Evolutionary conservation across 441 rosid genomes (phyloP).

Genomic region (Gossypium schwendimanii): DNA sequence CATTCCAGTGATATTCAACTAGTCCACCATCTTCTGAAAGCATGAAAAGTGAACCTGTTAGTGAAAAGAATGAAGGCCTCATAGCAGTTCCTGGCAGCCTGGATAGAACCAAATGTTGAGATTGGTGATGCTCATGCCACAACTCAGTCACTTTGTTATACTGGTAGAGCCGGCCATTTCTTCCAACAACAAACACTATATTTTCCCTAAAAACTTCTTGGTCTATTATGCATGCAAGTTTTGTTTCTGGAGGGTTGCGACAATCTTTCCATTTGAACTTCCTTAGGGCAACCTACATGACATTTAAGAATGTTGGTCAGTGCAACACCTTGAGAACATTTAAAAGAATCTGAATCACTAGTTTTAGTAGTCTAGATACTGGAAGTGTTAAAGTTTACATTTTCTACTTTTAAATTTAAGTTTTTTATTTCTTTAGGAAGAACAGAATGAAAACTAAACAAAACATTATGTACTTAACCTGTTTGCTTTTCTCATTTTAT

Average conservation of each 20-base stretch:
- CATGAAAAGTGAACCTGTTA: constrained; percentile 64
- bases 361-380: not conserved
- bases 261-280: constrained; percentile 67
- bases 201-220: constrained; percentile 57
- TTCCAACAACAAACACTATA: constrained; percentile 44
- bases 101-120: constrained; percentile 51
- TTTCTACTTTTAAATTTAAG: not conserved
- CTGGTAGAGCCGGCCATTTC: constrained; percentile 48
- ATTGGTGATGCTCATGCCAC: constrained; percentile 71
- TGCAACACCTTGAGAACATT: not conserved
- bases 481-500: constrained; percentile 8
- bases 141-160: constrained; percentile 55
- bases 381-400: not conserved
- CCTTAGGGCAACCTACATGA: constrained; percentile 47
- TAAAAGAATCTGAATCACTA: not conserved
- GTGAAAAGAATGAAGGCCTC: constrained; percentile 36
- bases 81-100: constrained; percentile 43
- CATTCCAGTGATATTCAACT: constrained; percentile 62
- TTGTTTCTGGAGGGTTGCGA: constrained; percentile 39
- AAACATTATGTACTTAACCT: not conserved
- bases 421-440: not conserved
- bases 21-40: constrained; percentile 52
- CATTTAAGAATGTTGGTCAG: constrained; percentile 2
- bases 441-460: not conserved
- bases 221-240: constrained; percentile 54